phyloP scores from a whole-genome alignment of 352 stramenopile species.

The Pythium aristosporum region DNA sequence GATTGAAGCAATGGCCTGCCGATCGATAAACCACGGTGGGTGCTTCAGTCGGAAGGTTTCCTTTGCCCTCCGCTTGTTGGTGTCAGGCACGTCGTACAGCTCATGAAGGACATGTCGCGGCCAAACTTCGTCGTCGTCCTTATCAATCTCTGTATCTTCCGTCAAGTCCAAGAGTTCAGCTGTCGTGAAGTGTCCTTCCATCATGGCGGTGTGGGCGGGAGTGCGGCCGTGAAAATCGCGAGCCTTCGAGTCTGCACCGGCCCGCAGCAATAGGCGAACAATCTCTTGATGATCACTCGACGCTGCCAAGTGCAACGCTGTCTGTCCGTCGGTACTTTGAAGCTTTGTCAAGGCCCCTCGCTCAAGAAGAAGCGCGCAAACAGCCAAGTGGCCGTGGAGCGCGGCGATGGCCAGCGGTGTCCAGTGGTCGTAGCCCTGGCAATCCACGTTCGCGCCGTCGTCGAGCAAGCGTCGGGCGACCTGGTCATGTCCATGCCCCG shows the following conservation, averaged over 20 bases:
- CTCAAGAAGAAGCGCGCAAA: not conserved
- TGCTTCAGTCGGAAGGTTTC: not conserved
- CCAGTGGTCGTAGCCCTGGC: not conserved
- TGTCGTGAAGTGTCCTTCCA: not conserved
- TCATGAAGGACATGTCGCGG: not conserved
- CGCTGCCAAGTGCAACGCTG: conserved; percentile 2
- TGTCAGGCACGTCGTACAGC: not conserved
- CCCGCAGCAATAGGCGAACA: not conserved
- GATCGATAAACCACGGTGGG: conserved; percentile 11
- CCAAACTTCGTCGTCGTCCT: not conserved
- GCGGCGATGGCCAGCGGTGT: conserved; percentile 6
- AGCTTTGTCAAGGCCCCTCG: not conserved
- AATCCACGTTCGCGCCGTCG: not conserved
- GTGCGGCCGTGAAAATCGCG: conserved; percentile 9
- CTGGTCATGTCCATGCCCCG: not conserved
- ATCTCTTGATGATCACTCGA: not conserved
- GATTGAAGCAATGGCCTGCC: not conserved
- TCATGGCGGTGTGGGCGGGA: not conserved
- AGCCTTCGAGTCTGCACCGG: not conserved
- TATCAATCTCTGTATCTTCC: not conserved
- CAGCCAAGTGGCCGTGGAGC: not conserved
- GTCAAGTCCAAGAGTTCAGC: not conserved
- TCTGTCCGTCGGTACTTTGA: not conserved
- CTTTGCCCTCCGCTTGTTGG: too few relatives aligned
- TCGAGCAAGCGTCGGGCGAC: conserved; percentile 1